Base-by-base conservation (phyloP, 1,284 basidiomycete species). In the Ganoderma resinaceum region DNA sequence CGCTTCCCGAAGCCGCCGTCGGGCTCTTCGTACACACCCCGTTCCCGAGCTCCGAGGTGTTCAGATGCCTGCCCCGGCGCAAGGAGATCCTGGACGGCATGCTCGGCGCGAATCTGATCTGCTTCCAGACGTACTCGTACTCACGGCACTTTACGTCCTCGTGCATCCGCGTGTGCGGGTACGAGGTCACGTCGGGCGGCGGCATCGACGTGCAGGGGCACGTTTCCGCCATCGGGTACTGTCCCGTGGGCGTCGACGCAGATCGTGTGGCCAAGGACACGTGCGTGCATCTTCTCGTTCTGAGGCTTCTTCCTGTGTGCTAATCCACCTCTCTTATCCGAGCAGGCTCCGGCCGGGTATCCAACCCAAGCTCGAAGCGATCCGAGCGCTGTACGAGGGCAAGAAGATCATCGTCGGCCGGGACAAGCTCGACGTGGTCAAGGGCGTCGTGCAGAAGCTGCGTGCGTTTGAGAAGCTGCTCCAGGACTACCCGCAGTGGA, bases 401-500 rank as follows among this genome's bases (percentile, higher is more conserved):
- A 99, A 98, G 87, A 99, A 99, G 87, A 98, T 99, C 77, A 96
- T 99, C 69, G 94, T 99, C 37, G 97, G 96, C 16, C 87, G 98
- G n/a, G 97, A 99, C 82, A 99, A 99, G 85, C 89, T 99, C 52
- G 98, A 99, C 77, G 95, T 97, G 18, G 97, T 98, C 74, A 98
- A 98, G 83, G 97, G 97, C 66, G 95, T 99, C 33, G 85, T 98
- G 72, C 97, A 99, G 83, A 99, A 99, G 92, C 88, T 99, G 38
- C 94, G 95, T 70, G 97, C 97, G 0, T 99, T 99, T 78, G 94
- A 98, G 81, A 96, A 97, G 78, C 89, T 99, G 72, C 83, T 99
- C 26, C 89, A 92, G 72, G 93, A 95, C 73, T 99, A 96, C 82
- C 98, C 98, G 0, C 90, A 99, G 78, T 99, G 97, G 97, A 87